These are phyloP conservation scores for Fusarium algeriense DNA, from an alignment of 2,329 filamentous ascomycete genomes.

Conservation along the genomic window DNA sequence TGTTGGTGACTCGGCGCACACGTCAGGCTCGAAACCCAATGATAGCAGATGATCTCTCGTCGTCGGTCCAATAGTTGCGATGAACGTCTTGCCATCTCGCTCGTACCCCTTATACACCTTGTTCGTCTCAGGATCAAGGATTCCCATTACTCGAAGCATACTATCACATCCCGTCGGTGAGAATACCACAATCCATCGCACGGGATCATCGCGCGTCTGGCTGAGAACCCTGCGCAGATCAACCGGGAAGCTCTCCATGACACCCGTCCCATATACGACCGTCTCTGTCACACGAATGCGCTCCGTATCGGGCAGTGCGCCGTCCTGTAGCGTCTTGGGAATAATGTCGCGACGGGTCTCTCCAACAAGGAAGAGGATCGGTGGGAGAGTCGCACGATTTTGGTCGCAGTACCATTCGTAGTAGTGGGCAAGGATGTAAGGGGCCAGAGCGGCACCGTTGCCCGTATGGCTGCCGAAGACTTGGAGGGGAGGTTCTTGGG, in stretches of 20 bases:
- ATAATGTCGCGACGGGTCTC: slow-evolving; percentile 93
- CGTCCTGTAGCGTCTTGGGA: slow-evolving; percentile 79
- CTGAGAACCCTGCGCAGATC: slow-evolving; percentile 70
- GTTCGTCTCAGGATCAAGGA: slow-evolving; percentile 62
- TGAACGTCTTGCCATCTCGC: slow-evolving; percentile 63
- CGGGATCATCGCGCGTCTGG: slow-evolving; percentile 54
- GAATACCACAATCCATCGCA: slow-evolving; percentile 82
- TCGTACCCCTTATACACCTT: slow-evolving; percentile 50
- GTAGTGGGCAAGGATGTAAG: slow-evolving; percentile 85
- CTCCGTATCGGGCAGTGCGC: slow-evolving; percentile 59
- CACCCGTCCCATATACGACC: slow-evolving; percentile 87
- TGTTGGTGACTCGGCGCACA: slow-evolving; percentile 85
- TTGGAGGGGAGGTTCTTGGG: slow-evolving; percentile 63
- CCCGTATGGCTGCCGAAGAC: slow-evolving; percentile 86
- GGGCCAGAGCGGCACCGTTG: slow-evolving; percentile 83
- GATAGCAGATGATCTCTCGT: slow-evolving; percentile 80
- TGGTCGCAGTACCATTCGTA: slow-evolving; percentile 61
- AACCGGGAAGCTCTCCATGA: slow-evolving; percentile 80
- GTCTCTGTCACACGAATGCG: slow-evolving; percentile 80
- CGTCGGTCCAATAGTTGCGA: slow-evolving; percentile 94
- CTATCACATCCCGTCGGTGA: slow-evolving; percentile 74
- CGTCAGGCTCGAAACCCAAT: slow-evolving; percentile 78
- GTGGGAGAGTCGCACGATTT: slow-evolving; percentile 62
- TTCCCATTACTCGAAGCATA: slow-evolving; percentile 66
- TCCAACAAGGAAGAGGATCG: slow-evolving; percentile 88